A percentile compares a stretch with the other conserved stretches of the same genome.
These are phyloP conservation scores for Plectosphaerella sp. DNA, from an alignment of 2,329 filamentous ascomycete species.

Conservation along the genomic window DNA sequence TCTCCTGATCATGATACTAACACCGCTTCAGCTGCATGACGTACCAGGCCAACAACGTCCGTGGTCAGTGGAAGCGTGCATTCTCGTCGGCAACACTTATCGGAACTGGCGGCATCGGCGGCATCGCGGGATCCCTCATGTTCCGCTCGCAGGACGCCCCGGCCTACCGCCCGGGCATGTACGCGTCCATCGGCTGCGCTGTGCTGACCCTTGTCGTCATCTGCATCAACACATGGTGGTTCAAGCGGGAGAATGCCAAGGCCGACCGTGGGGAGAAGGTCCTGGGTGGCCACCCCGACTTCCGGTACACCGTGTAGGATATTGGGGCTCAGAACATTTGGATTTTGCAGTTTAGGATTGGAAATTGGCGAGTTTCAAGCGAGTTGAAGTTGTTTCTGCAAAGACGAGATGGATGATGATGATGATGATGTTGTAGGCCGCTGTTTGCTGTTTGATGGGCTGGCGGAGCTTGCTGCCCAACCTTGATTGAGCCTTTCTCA, in stretches of 20 bases:
- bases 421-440: too few species aligned
- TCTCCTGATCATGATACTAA: neutral
- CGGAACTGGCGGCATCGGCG: slow-evolving; percentile 9
- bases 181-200: slow-evolving; percentile 5
- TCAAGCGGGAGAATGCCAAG: slow-evolving; percentile 5
- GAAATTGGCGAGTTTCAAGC: too few species aligned
- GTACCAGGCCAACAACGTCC: slow-evolving; percentile 12
- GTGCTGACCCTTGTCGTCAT: slow-evolving; percentile 1
- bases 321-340: too few species aligned
- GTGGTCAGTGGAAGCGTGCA: slow-evolving; percentile 12
- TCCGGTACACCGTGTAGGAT: slow-evolving; percentile 7
- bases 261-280: slow-evolving; percentile 4
- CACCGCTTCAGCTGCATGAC: neutral
- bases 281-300: slow-evolving; percentile 4
- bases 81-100: slow-evolving; percentile 12
- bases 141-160: slow-evolving; percentile 5
- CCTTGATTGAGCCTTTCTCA: too few species aligned
- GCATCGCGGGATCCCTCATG: slow-evolving; percentile 11
- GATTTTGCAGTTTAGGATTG: too few species aligned
- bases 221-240: slow-evolving; percentile 3
- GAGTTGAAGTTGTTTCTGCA: too few species aligned
- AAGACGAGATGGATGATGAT: too few species aligned
- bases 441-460: too few species aligned
- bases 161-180: neutral
- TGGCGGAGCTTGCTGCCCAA: too few species aligned